A percentile compares a stretch with the other conserved stretches of the same genome.
These are phyloP conservation scores for Talaromyces sp. DNA, from an alignment of 2,329 filamentous ascomycete genomes.

Conservation along the genomic window DNA sequence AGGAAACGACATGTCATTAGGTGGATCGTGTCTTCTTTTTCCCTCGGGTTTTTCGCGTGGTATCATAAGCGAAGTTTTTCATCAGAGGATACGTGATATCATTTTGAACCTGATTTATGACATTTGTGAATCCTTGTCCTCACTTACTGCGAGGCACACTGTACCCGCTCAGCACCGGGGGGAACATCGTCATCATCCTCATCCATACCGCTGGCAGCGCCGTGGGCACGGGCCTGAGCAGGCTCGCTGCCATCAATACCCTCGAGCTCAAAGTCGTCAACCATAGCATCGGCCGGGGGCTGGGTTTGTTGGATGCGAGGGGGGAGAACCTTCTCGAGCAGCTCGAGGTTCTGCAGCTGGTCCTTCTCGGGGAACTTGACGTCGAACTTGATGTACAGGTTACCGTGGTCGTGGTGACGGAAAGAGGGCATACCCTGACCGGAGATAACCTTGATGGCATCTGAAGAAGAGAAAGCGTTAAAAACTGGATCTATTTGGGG, in stretches of 20 bases:
- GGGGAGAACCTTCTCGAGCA: constrained; percentile 84
- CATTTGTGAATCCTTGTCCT: constrained; percentile 1
- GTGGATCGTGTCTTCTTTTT: not conserved
- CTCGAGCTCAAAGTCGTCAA: constrained; percentile 84
- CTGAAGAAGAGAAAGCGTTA: constrained; percentile 57
- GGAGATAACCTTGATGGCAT: constrained; percentile 87
- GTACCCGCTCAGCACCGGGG: constrained; percentile 53
- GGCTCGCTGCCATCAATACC: constrained; percentile 73
- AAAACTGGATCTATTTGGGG: too few species aligned
- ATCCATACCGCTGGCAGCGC: constrained; percentile 64
- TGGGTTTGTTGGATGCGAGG: constrained; percentile 64
- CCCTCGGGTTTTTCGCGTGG: constrained; percentile 26
- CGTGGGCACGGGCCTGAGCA: constrained; percentile 67
- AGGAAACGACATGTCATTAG: constrained; percentile 21
- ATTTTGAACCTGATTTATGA: constrained; percentile 11
- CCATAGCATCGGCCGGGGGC: constrained; percentile 84
- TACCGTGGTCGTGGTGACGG: constrained; percentile 92
- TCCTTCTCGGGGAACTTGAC: constrained; percentile 92
- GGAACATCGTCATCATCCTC: constrained; percentile 68
- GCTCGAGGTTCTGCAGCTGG: constrained; percentile 69
- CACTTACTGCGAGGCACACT: constrained; percentile 56
- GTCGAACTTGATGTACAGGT: constrained; percentile 95
- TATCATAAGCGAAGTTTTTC: constrained; percentile 42
- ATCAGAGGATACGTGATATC: constrained; percentile 29
- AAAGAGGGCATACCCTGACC: constrained; percentile 97